Evolutionary conservation across 2,329 filamentous ascomycete genomes (phyloP).

Genomic region (Pseudocercospora fijiensis): DNA sequence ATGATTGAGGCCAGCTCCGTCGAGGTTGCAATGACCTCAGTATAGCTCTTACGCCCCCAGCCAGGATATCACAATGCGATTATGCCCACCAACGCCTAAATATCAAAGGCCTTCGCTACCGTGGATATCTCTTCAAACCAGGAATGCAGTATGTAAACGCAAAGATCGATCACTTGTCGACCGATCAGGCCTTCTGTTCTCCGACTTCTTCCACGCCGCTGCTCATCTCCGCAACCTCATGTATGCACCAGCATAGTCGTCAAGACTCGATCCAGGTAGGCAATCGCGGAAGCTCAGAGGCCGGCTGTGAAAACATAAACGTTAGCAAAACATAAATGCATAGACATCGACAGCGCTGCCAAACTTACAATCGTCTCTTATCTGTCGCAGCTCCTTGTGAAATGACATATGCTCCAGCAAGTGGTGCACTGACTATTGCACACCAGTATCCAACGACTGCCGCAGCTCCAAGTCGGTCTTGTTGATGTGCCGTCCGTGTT

Average conservation of each 20-base stretch:
- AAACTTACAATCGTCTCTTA: conserved; percentile 35
- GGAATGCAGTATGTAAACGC: background rate
- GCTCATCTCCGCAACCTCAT: conserved; percentile 21
- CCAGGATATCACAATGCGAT: background rate
- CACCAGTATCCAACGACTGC: conserved; percentile 38
- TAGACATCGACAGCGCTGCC: background rate
- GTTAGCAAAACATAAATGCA: conserved; percentile 6
- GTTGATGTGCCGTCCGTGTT: conserved; percentile 23
- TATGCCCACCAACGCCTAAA: conserved; percentile 1
- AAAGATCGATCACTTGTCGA: background rate
- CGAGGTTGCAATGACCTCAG: background rate
- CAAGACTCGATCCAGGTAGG: conserved; percentile 36
- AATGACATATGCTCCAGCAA: conserved; percentile 38
- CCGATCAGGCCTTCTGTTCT: background rate
- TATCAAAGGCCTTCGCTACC: background rate
- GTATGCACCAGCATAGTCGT: conserved; percentile 37
- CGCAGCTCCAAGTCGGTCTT: conserved; percentile 32
- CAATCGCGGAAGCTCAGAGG: conserved; percentile 40
- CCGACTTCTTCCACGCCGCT: background rate
- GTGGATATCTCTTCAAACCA: conserved; percentile 1
- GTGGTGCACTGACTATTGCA: conserved; percentile 37
- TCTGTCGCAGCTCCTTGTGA: conserved; percentile 36
- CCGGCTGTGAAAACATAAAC: conserved; percentile 26
- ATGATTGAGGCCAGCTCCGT: background rate
- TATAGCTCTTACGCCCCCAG: background rate